Conservation (phyloP, 805 yeast genomes). For the Brettanomyces custersianus region DNA sequence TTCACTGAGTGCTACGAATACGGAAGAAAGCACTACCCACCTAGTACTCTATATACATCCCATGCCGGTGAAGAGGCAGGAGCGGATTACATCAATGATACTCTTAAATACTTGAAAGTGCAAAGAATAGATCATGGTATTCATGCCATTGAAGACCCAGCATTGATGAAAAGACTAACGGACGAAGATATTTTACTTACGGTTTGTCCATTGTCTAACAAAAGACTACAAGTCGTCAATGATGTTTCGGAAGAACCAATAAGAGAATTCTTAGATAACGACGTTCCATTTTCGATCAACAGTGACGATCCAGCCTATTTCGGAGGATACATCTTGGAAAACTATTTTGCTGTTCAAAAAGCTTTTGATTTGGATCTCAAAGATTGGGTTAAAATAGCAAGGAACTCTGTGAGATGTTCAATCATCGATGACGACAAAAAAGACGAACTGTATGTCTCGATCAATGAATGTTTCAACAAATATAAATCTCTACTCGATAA, state of each 20-base stretch:
- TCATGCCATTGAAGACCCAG: conserved; percentile 47
- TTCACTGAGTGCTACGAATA: conserved; percentile 54
- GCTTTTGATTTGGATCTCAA: conserved; percentile 52
- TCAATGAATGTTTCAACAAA: conserved; percentile 31
- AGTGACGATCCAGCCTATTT: conserved; percentile 79
- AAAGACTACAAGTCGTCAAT: conserved; percentile 64
- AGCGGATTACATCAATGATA: conserved; percentile 49
- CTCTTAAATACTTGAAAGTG: conserved; percentile 52
- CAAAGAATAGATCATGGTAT: conserved; percentile 79
- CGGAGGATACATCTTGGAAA: conserved; percentile 77
- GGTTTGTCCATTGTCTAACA: conserved; percentile 72
- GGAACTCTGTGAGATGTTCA: conserved; percentile 61
- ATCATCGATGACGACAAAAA: conserved; percentile 59
- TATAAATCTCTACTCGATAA: conserved; percentile 9
- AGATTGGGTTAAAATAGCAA: conserved; percentile 58
- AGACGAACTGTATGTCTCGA: conserved; percentile 32
- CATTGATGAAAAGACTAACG: conserved; percentile 49
- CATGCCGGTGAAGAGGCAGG: conserved; percentile 91
- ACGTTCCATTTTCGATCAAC: conserved; percentile 67
- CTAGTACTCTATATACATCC: conserved; percentile 57
- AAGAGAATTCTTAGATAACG: conserved; percentile 44
- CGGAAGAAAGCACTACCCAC: conserved; percentile 39
- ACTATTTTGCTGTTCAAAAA: conserved; percentile 57
- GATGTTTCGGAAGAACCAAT: conserved; percentile 64
- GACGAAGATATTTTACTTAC: conserved; percentile 49